Evolutionary conservation across 768 basidiomycete species (phyloP).

Genomic region (Pisolithus marmoratus): DNA sequence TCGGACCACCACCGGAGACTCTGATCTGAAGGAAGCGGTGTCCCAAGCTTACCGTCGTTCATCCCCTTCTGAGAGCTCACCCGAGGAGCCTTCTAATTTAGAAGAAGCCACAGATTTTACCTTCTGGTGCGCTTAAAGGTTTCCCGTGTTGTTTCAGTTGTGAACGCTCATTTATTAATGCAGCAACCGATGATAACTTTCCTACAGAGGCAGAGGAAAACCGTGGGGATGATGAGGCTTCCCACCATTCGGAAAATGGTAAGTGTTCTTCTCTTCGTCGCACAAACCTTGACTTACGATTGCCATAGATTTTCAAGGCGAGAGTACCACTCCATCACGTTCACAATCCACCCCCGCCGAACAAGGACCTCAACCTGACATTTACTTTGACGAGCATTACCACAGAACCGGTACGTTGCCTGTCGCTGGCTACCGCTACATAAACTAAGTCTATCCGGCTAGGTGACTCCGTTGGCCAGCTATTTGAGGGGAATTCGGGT

Average conservation of each 20-base stretch:
- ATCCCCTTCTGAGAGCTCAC: background rate
- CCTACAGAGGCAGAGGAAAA: background rate
- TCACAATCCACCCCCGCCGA: slow-evolving; percentile 1
- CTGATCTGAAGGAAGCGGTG: too few species aligned
- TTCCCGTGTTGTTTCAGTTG: background rate
- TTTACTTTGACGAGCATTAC: slow-evolving; percentile 18
- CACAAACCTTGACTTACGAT: slow-evolving; percentile 2
- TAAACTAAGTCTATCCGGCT: background rate
- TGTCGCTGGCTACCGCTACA: background rate
- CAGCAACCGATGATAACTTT: background rate
- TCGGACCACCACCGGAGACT: background rate
- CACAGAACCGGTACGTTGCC: slow-evolving; percentile 24
- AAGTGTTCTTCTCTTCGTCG: background rate
- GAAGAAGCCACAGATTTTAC: background rate
- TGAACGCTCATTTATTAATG: background rate
- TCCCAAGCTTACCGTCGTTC: background rate
- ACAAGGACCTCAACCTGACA: slow-evolving; percentile 1
- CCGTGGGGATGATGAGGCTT: slow-evolving; percentile 1
- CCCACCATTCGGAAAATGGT: background rate
- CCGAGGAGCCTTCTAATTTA: background rate
- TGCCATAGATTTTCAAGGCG: slow-evolving; percentile 1
- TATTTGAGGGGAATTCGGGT: slow-evolving; percentile 12
- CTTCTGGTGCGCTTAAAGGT: background rate
- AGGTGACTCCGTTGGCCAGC: background rate
- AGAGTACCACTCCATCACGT: slow-evolving; percentile 12